Evolutionary conservation across 1,139 yeast species (phyloP).

Genomic region (Saccharomyces pastorianus): DNA sequence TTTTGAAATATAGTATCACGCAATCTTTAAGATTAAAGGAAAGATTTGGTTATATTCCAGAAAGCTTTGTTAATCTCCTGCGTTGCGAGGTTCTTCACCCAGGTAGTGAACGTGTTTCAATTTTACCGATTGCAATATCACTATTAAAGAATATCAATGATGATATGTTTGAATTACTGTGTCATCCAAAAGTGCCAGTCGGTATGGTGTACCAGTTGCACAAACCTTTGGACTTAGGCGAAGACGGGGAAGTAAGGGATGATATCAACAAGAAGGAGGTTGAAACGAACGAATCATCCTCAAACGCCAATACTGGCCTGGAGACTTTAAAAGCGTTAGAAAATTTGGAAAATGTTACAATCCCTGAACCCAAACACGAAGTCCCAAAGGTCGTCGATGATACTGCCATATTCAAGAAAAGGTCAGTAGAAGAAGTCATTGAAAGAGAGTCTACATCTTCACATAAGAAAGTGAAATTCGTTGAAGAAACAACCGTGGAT

Average conservation of each 20-base stretch:
- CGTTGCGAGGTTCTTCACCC: slow-evolving; percentile 56
- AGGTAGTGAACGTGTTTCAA: slow-evolving; percentile 49
- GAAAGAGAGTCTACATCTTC: background rate
- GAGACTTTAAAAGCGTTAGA: background rate
- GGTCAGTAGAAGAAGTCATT: slow-evolving; percentile 8
- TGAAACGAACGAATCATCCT: background rate
- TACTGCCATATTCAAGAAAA: slow-evolving; percentile 12
- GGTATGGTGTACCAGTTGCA: slow-evolving; percentile 36
- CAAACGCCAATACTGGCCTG: background rate
- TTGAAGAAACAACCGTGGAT: slow-evolving; percentile 12
- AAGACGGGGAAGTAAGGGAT: slow-evolving; percentile 21
- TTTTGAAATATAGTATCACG: slow-evolving; percentile 48
- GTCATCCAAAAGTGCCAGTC: slow-evolving; percentile 76
- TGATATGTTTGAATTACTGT: slow-evolving; percentile 47
- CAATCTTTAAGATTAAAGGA: slow-evolving; percentile 24
- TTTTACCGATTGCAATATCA: slow-evolving; percentile 63
- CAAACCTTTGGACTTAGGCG: slow-evolving; percentile 19
- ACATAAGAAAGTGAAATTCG: slow-evolving; percentile 1
- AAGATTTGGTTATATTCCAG: slow-evolving; percentile 23
- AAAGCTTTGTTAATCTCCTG: slow-evolving; percentile 36
- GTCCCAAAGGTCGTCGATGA: background rate
- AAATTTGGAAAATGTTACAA: background rate
- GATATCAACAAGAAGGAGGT: background rate
- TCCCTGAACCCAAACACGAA: background rate
- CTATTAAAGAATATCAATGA: slow-evolving; percentile 32